Conservation (phyloP, 2,329 filamentous ascomycete genomes). For the Mycosphaerella sp. region DNA sequence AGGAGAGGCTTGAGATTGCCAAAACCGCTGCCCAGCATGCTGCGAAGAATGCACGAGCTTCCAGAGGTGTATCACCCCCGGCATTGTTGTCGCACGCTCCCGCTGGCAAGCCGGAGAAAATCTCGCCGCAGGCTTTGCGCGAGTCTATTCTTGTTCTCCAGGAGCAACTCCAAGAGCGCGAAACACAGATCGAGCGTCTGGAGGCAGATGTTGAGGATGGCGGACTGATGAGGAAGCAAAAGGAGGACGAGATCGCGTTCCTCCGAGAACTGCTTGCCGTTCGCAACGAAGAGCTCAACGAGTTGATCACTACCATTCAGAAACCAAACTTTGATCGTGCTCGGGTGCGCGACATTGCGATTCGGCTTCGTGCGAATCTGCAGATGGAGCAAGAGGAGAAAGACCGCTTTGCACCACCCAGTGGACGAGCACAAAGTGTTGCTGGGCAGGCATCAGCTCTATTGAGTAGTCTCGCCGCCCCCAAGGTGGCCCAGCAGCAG, state of each 20-base stretch:
- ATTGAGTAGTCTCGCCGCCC: constrained; percentile 69
- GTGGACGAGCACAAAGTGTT: constrained; percentile 26
- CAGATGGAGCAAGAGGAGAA: constrained; percentile 98
- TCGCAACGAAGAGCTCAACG: constrained; percentile 82
- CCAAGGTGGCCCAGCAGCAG: constrained; percentile 64
- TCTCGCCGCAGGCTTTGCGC: constrained; percentile 87
- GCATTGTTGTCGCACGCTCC: constrained; percentile 31
- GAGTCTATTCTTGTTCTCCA: constrained; percentile 96
- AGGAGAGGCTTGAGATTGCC: constrained; percentile 86
- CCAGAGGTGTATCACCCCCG: constrained; percentile 23
- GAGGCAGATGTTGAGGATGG: constrained; percentile 74
- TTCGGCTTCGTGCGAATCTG: constrained; percentile 85
- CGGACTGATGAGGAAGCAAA: constrained; percentile 77
- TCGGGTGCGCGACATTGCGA: constrained; percentile 79
- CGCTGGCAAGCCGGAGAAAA: constrained; percentile 64
- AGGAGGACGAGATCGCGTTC: constrained; percentile 92
- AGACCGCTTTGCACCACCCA: constrained; percentile 59
- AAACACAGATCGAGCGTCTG: constrained; percentile 80
- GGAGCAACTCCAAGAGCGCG: constrained; percentile 91
- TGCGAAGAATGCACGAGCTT: constrained; percentile 53
- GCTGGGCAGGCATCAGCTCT: constrained; percentile 61
- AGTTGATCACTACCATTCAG: constrained; percentile 76
- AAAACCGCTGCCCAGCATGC: constrained; percentile 82
- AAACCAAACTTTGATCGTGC: constrained; percentile 68
- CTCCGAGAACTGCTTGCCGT: constrained; percentile 88